Conservation (phyloP, 2,329 filamentous ascomycete genomes). For the Sarocladium oryzae region DNA sequence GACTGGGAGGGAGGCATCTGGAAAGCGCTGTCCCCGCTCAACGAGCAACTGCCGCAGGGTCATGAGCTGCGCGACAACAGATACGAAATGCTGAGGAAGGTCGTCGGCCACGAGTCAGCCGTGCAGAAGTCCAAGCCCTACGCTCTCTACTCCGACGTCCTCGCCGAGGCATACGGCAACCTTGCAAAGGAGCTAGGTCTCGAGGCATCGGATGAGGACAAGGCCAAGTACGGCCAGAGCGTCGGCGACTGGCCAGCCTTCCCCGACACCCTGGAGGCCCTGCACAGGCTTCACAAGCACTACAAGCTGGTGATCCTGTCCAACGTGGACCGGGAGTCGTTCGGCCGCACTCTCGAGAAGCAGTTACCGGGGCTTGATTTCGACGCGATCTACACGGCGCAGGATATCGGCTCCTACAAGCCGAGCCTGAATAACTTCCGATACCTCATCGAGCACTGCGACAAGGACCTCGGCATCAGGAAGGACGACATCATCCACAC, state of each 20-base stretch:
- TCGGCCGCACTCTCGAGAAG: constrained; percentile 18
- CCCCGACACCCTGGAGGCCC: constrained; percentile 47
- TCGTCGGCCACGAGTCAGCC: constrained; percentile 50
- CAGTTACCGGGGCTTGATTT: constrained; percentile 44
- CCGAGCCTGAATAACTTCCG: constrained; percentile 58
- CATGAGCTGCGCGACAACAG: constrained; percentile 30
- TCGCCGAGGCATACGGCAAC: constrained; percentile 38
- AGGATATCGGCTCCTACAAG: constrained; percentile 68
- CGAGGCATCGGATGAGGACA: constrained; percentile 7
- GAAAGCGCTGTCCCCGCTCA: constrained; percentile 41
- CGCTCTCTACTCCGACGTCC: constrained; percentile 19
- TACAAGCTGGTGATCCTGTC: constrained; percentile 56
- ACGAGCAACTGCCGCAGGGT: constrained; percentile 32
- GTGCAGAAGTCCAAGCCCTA: constrained; percentile 50
- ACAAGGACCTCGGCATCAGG: constrained; percentile 46
- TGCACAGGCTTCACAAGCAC: constrained; percentile 38
- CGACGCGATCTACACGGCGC: constrained; percentile 61
- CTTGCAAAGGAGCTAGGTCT: constrained; percentile 21
- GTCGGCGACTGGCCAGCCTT: constrained; percentile 52
- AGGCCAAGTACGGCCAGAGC: constrained; percentile 29
- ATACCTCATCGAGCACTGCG: constrained; percentile 51
- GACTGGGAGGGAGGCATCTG: constrained; percentile 69
- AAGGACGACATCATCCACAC: constrained; percentile 56
- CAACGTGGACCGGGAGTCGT: constrained; percentile 45
- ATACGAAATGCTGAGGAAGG: constrained; percentile 31